These are phyloP conservation scores for Fusarium liriodendri DNA, from an alignment of 2,329 filamentous ascomycete genomes.

Conservation along the genomic window DNA sequence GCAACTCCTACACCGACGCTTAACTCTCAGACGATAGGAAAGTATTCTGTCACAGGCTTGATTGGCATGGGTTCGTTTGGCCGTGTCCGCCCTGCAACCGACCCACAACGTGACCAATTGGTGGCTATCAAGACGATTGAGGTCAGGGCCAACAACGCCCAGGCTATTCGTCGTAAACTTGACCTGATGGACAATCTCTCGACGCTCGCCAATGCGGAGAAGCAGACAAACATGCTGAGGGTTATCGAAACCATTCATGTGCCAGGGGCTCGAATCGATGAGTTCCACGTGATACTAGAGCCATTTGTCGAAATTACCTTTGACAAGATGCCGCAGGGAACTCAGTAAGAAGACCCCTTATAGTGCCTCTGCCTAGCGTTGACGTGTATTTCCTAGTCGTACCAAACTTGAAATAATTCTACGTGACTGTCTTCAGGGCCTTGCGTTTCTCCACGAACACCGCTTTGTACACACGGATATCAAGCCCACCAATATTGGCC, in stretches of 20 bases:
- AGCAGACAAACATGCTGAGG: background rate
- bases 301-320: background rate
- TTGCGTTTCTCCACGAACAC: slow-evolving; percentile 2
- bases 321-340: background rate
- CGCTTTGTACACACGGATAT: slow-evolving; percentile 4
- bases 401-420: background rate
- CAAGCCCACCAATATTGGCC: slow-evolving; percentile 3
- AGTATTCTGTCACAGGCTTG: background rate
- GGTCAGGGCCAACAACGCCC: background rate
- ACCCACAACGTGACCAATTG: background rate
- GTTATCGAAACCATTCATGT: background rate
- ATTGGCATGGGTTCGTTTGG: background rate
- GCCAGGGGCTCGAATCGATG: background rate
- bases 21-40: background rate
- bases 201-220: background rate
- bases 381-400: background rate
- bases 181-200: background rate
- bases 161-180: background rate
- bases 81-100: background rate
- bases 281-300: background rate
- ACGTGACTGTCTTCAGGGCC: slow-evolving; percentile 7
- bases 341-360: background rate
- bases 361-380: background rate
- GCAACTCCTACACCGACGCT: background rate
- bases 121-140: background rate